A percentile compares a stretch with the other conserved stretches of the same genome.
phyloP scores from a whole-genome alignment of 176 grass and related monocot species.

The Hsuehochloa calcarea region DNA sequence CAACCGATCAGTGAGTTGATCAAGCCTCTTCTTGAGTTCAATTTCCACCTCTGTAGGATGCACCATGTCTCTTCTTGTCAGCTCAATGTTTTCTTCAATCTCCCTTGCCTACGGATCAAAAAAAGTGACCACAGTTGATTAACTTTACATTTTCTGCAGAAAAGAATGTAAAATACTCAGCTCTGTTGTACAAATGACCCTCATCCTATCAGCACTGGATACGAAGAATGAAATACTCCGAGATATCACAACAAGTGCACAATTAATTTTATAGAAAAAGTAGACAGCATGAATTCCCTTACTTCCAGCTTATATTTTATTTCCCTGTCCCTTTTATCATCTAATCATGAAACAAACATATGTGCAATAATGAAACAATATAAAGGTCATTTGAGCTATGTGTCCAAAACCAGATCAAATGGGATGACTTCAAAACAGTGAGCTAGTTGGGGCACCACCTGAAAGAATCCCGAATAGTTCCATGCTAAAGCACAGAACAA shows the following conservation, averaged over 20 bases:
- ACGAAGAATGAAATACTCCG: conserved; percentile 3
- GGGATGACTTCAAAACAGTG: conserved; percentile 7
- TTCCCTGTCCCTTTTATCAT: background rate
- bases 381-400: background rate
- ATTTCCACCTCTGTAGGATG: conserved; percentile 78
- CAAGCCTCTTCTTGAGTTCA: conserved; percentile 90
- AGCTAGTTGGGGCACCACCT: background rate
- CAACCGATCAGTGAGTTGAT: conserved; percentile 95
- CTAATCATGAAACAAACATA: conserved; percentile 5
- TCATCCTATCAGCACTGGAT: background rate
- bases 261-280: background rate
- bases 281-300: background rate
- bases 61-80: conserved; percentile 69
- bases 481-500: conserved; percentile 13
- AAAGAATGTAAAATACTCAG: background rate
- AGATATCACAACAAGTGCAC: background rate
- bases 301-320: background rate
- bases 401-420: conserved; percentile 5
- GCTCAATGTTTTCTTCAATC: conserved; percentile 84
- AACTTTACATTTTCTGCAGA: background rate
- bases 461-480: background rate
- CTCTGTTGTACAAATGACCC: background rate
- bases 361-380: conserved; percentile 16
- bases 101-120: conserved; percentile 58
- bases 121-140: background rate